Conservation (phyloP, 495 filamentous ascomycete species). For the Polyplosphaeria fusca region DNA sequence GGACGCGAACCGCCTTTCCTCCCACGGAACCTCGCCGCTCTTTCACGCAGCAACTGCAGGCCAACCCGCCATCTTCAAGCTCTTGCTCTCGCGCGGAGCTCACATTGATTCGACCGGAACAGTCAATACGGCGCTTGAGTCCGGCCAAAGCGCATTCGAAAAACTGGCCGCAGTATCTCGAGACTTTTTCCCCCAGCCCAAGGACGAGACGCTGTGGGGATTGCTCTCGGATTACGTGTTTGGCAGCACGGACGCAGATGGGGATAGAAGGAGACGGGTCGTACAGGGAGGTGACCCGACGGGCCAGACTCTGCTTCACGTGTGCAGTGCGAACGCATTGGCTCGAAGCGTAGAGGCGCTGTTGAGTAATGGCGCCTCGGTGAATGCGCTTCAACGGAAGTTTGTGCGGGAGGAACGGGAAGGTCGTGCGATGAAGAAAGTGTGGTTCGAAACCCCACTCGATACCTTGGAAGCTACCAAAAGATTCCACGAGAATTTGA, state of each 20-base stretch:
- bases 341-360: background rate
- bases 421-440: background rate
- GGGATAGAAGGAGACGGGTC: background rate
- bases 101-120: background rate
- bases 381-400: background rate
- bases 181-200: background rate
- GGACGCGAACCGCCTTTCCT: background rate
- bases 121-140: background rate
- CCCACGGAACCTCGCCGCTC: background rate
- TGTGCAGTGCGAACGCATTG: background rate
- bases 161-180: too few species aligned
- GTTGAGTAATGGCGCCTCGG: background rate
- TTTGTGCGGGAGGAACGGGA: background rate
- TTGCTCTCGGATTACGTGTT: background rate
- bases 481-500: too few species aligned
- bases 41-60: background rate
- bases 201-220: background rate
- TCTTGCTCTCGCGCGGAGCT: background rate
- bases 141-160: background rate
- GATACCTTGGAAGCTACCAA: background rate
- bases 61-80: background rate
- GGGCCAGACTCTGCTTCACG: background rate
- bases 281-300: background rate
- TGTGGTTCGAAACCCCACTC: background rate
- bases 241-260: background rate